Conservation (phyloP, 192 early-diverging fungal species). For the Dissophora globulifera region DNA sequence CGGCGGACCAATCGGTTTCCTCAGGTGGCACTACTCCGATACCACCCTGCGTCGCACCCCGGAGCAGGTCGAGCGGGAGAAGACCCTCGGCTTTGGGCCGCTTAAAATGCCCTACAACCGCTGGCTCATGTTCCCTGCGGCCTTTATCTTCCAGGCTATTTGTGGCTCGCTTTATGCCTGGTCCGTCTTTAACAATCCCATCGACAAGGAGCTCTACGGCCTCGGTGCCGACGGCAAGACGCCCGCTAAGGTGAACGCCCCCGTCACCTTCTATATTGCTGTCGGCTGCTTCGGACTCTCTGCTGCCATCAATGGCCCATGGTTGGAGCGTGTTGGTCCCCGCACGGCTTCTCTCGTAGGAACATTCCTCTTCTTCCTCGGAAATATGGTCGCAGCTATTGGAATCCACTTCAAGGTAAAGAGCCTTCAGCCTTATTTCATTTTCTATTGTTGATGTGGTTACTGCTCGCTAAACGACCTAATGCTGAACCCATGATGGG, state of each 20-base stretch:
- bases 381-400: slow-evolving; percentile 73
- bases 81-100: slow-evolving; percentile 55
- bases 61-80: slow-evolving; percentile 66
- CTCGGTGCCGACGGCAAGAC: slow-evolving; percentile 54
- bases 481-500: too few relatives aligned
- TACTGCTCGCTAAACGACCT: too few relatives aligned
- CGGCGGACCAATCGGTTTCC: not conserved
- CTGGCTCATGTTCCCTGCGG: slow-evolving; percentile 76
- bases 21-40: slow-evolving; percentile 45
- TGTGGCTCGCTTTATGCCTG: slow-evolving; percentile 81
- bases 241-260: slow-evolving; percentile 36
- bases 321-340: slow-evolving; percentile 82
- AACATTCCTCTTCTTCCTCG: slow-evolving; percentile 71
- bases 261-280: slow-evolving; percentile 81
- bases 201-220: slow-evolving; percentile 67
- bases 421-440: too few relatives aligned
- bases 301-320: slow-evolving; percentile 79
- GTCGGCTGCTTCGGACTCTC: slow-evolving; percentile 80
- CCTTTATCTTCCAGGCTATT: slow-evolving; percentile 78
- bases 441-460: too few relatives aligned
- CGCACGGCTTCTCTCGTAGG: slow-evolving; percentile 73
- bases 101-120: slow-evolving; percentile 61
- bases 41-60: slow-evolving; percentile 70
- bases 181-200: slow-evolving; percentile 81
- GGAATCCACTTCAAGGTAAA: slow-evolving; percentile 64